These are phyloP conservation scores for Ascochyta lentis DNA, from an alignment of 2,329 filamentous ascomycete genomes.

Conservation along the genomic window DNA sequence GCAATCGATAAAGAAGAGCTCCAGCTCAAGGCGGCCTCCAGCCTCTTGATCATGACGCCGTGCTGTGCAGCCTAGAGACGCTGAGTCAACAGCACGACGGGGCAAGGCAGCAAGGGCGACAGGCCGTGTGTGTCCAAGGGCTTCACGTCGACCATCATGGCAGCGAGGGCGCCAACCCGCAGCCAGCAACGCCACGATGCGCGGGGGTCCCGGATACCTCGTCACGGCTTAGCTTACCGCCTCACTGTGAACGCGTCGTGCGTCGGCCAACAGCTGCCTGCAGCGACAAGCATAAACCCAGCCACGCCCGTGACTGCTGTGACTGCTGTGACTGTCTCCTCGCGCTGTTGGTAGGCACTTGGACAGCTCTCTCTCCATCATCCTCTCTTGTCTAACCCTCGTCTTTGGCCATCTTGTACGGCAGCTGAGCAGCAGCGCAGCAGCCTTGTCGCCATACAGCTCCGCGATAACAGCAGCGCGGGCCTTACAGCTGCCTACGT, in stretches of 20 bases:
- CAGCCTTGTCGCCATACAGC: background rate
- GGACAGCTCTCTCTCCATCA: background rate
- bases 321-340: background rate
- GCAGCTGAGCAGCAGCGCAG: background rate
- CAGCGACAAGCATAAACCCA: conserved; percentile 29
- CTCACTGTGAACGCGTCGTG: conserved; percentile 21
- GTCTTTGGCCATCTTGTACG: background rate
- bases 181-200: conserved; percentile 14
- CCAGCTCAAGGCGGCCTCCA: conserved; percentile 11
- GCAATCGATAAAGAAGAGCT: conserved; percentile 15
- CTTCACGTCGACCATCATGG: background rate
- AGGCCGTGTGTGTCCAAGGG: conserved; percentile 3
- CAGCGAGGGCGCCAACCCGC: conserved; percentile 15
- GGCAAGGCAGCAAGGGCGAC: background rate
- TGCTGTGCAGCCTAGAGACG: conserved; percentile 3
- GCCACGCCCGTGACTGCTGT: conserved; percentile 26
- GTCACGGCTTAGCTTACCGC: conserved; percentile 27
- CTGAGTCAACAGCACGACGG: conserved; percentile 13
- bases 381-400: background rate
- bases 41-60: conserved; percentile 3
- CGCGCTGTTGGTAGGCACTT: conserved; percentile 1
- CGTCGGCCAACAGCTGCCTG: conserved; percentile 27
- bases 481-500: conserved; percentile 2
- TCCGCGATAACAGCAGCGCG: background rate
- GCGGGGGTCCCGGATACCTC: conserved; percentile 22